These are phyloP conservation scores for Quercus rubra DNA, from an alignment of 306 rosid genomes.

Conservation along the genomic window DNA sequence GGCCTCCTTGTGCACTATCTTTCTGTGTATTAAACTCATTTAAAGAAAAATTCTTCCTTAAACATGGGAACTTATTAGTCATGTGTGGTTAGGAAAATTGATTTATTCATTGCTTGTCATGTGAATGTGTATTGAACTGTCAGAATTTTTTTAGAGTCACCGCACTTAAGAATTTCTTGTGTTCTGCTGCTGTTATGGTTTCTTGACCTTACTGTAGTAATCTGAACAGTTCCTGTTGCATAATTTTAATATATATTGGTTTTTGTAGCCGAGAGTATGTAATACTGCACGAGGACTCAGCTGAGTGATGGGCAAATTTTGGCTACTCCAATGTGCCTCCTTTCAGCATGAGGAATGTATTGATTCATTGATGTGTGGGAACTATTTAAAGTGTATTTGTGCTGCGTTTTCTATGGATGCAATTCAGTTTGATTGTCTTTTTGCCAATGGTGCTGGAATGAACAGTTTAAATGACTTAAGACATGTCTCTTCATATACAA, in stretches of 20 bases:
- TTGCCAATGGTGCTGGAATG: neutral
- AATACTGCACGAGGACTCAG: slow-evolving; percentile 84
- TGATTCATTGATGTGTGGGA: neutral
- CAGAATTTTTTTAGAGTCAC: neutral
- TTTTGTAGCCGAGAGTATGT: slow-evolving; percentile 96
- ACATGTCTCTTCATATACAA: neutral
- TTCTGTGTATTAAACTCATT: too few species aligned
- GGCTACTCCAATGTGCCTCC: neutral
- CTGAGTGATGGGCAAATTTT: slow-evolving; percentile 20
- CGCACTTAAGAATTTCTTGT: neutral
- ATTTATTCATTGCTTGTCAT: neutral
- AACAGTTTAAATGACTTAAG: neutral
- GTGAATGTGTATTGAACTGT: neutral
- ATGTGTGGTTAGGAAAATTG: neutral
- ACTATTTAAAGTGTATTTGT: slow-evolving; percentile 5
- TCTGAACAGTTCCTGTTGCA: neutral
- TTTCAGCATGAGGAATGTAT: neutral
- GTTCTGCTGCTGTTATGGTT: neutral
- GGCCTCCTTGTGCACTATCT: too few species aligned
- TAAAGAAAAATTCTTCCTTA: neutral
- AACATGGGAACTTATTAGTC: neutral
- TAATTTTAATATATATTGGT: neutral
- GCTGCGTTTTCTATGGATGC: slow-evolving; percentile 7
- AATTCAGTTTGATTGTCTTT: neutral
- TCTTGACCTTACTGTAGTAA: neutral